phyloP scores from a whole-genome alignment of 768 basidiomycete species.

The Mycena latifolia region DNA sequence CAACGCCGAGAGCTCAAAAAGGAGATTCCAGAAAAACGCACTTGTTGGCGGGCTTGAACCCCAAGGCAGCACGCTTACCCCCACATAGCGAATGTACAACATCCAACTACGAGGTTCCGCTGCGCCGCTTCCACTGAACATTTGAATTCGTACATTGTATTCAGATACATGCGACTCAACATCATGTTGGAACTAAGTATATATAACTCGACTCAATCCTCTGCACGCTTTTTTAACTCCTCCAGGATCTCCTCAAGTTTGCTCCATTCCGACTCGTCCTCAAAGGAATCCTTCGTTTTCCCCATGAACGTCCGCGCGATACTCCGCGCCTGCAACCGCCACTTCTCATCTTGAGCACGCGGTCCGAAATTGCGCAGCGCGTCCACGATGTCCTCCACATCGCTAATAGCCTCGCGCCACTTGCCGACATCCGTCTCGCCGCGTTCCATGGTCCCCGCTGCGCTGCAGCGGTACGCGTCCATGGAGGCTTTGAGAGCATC shows the following conservation, averaged over 20 bases:
- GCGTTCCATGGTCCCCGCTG: constrained; percentile 69
- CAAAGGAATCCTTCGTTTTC: constrained; percentile 83
- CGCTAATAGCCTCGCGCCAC: constrained; percentile 82
- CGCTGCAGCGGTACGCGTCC: constrained; percentile 83
- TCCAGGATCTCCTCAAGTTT: constrained; percentile 74
- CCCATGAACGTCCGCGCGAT: constrained; percentile 92
- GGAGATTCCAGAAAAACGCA: too few relatives aligned
- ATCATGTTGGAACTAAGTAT: too few relatives aligned
- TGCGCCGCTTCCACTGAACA: too few relatives aligned
- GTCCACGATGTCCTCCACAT: constrained; percentile 89
- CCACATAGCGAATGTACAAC: too few relatives aligned
- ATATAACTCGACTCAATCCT: too few relatives aligned
- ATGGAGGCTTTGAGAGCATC: constrained; percentile 87
- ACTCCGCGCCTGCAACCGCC: constrained; percentile 90
- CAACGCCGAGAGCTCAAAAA: too few relatives aligned
- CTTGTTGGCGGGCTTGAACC: too few relatives aligned
- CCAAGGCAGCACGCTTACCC: too few relatives aligned
- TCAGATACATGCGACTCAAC: too few relatives aligned
- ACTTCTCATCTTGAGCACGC: constrained; percentile 66
- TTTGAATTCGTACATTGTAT: too few relatives aligned
- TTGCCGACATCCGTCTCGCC: constrained; percentile 75
- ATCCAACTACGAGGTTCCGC: too few relatives aligned
- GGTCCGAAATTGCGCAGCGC: constrained; percentile 88
- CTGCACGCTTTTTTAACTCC: too few relatives aligned
- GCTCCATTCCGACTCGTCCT: constrained; percentile 90